phyloP scores from a whole-genome alignment of 768 basidiomycete species.

The Trametes coccinea region DNA sequence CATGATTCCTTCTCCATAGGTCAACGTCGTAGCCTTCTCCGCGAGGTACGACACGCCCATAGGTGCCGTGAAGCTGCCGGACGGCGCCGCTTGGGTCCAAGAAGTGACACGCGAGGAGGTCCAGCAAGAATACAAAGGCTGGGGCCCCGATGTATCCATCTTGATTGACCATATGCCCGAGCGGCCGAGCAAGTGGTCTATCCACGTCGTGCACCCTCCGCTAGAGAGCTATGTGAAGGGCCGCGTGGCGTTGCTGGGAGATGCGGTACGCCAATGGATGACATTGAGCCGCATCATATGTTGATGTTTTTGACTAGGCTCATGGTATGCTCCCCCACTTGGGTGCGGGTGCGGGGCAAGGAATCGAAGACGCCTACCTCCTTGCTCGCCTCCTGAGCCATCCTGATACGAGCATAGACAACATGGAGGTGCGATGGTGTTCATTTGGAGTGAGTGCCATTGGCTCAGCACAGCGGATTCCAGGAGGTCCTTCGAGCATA shows the following conservation, averaged over 20 bases:
- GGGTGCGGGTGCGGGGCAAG: constrained; percentile 59
- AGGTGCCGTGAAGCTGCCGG: constrained; percentile 12
- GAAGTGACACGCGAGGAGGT: constrained; percentile 43
- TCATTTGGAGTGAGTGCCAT: background rate
- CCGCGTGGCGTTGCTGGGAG: constrained; percentile 51
- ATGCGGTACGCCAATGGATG: constrained; percentile 35
- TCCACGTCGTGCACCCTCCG: constrained; percentile 50
- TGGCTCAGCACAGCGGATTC: background rate
- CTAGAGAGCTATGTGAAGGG: constrained; percentile 46
- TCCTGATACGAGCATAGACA: constrained; percentile 39
- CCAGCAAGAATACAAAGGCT: constrained; percentile 41
- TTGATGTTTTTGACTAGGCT: constrained; percentile 33
- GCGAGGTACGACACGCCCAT: constrained; percentile 33
- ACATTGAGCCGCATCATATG: background rate
- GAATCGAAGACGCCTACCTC: constrained; percentile 54
- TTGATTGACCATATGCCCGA: constrained; percentile 46
- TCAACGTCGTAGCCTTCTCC: constrained; percentile 48
- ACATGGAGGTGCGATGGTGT: constrained; percentile 38
- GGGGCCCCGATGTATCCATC: constrained; percentile 44
- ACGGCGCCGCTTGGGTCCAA: constrained; percentile 41
- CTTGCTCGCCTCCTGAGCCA: constrained; percentile 49
- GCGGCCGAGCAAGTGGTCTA: constrained; percentile 51
- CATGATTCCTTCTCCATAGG: constrained; percentile 23
- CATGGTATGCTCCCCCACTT: constrained; percentile 61
- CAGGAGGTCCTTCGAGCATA: constrained; percentile 50